Conservation (phyloP, 495 filamentous ascomycete genomes). For the Recurvomyces mirabilis region DNA sequence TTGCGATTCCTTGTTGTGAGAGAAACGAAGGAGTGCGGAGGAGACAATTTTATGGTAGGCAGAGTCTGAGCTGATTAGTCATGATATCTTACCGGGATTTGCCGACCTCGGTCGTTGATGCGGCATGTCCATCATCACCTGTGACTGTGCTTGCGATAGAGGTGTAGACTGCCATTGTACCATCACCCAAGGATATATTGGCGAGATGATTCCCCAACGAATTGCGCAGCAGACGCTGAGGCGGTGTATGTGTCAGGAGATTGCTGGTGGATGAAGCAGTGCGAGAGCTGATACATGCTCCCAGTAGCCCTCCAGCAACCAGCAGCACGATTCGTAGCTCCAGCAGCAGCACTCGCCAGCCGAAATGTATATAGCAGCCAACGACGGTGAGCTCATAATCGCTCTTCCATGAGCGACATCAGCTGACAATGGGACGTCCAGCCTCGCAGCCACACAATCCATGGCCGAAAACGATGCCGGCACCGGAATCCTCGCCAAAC, state of each 20-base stretch:
- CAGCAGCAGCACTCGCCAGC: slow-evolving; percentile 19
- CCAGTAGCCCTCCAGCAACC: slow-evolving; percentile 41
- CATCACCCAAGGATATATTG: not conserved
- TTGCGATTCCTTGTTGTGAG: slow-evolving; percentile 14
- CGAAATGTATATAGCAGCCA: slow-evolving; percentile 8
- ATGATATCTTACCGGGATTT: not conserved
- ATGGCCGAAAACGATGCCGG: slow-evolving; percentile 51
- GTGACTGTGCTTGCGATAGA: not conserved
- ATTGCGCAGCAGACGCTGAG: slow-evolving; percentile 55
- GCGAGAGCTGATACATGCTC: slow-evolving; percentile 4
- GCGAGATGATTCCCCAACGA: slow-evolving; percentile 57
- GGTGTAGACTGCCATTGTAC: slow-evolving; percentile 2
- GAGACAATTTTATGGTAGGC: not conserved
- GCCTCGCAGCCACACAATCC: slow-evolving; percentile 37
- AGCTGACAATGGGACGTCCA: not conserved
- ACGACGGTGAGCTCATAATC: slow-evolving; percentile 11
- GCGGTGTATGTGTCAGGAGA: too few species aligned
- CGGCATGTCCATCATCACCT: not conserved
- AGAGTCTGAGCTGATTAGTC: not conserved
- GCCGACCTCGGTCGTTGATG: not conserved
- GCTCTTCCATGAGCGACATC: not conserved
- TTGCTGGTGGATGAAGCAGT: slow-evolving; percentile 11
- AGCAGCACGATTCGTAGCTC: slow-evolving; percentile 37
- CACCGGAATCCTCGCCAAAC: slow-evolving; percentile 62
- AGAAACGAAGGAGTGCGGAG: slow-evolving; percentile 5